Evolutionary conservation across 805 yeast species (phyloP).

Genomic region (Metschnikowia henanensis): DNA sequence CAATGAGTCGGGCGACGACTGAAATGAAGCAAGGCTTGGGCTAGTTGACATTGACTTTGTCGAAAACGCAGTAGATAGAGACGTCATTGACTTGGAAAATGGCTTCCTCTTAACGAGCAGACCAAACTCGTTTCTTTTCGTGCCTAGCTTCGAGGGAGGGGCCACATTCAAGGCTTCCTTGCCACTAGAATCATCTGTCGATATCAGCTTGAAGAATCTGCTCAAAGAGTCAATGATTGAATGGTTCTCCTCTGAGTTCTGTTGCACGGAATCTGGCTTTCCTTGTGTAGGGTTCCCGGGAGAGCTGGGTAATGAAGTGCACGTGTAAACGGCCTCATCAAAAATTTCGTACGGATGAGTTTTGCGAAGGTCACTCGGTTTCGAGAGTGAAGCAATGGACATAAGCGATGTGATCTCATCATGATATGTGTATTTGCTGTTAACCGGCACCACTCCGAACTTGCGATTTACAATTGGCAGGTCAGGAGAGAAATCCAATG

Average conservation of each 20-base stretch:
- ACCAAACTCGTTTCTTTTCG: slow-evolving; percentile 2
- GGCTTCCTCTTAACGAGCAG: slow-evolving; percentile 16
- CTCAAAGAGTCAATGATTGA: slow-evolving; percentile 37
- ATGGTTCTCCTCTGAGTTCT: slow-evolving; percentile 33
- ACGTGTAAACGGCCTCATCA: slow-evolving; percentile 61
- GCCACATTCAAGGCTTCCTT: slow-evolving; percentile 6
- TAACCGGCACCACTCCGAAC: slow-evolving; percentile 42
- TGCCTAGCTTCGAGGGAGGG: slow-evolving; percentile 10
- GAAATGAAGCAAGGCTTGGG: slow-evolving; percentile 39
- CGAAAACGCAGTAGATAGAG: slow-evolving; percentile 32
- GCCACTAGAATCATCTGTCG: slow-evolving; percentile 29
- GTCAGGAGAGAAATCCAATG: slow-evolving; percentile 32
- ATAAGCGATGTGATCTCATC: slow-evolving; percentile 15
- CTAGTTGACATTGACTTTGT: slow-evolving; percentile 35
- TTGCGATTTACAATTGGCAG: slow-evolving; percentile 49
- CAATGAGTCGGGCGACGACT: slow-evolving; percentile 35
- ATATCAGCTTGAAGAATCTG: slow-evolving; percentile 34
- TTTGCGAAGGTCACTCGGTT: slow-evolving; percentile 41
- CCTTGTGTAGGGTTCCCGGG: slow-evolving; percentile 7
- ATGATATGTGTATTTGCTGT: slow-evolving; percentile 23
- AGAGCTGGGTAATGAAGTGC: slow-evolving; percentile 23
- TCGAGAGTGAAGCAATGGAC: slow-evolving; percentile 19
- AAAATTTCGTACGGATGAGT: slow-evolving; percentile 63
- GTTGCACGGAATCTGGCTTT: neutral
- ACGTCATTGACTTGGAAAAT: slow-evolving; percentile 36